A percentile compares a stretch with the other conserved stretches of the same genome.
phyloP scores from a whole-genome alignment of 331 rosid species.

The Quercus phellos region DNA sequence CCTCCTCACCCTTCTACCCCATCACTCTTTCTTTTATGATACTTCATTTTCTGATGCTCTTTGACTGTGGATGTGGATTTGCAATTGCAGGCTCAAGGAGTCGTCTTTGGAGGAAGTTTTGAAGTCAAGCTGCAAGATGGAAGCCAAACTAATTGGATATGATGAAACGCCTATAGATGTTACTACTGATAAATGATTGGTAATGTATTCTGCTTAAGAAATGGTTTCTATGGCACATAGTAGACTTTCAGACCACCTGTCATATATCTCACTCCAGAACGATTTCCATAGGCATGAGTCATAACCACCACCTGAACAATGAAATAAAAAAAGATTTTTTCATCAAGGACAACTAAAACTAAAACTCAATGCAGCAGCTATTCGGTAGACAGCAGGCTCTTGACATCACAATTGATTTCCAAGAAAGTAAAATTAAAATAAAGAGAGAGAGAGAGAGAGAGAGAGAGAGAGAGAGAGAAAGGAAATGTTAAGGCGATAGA shows the following conservation, averaged over 20 bases:
- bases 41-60: neutral
- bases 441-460: neutral
- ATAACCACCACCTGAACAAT: conserved; percentile 71
- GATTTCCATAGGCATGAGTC: conserved; percentile 93
- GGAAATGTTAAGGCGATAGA: neutral
- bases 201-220: conserved; percentile 78
- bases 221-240: conserved; percentile 84
- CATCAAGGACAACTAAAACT: conserved; percentile 8
- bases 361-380: neutral
- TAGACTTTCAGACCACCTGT: conserved; percentile 87
- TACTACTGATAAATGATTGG: conserved; percentile 31
- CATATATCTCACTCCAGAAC: conserved; percentile 86
- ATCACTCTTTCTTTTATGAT: conserved; percentile 3
- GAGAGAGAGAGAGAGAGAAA: neutral
- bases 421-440: neutral
- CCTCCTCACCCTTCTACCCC: neutral
- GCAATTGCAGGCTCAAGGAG: conserved; percentile 83
- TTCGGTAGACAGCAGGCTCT: neutral
- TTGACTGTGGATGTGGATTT: conserved; percentile 18
- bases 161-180: conserved; percentile 63
- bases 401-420: neutral
- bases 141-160: conserved; percentile 79
- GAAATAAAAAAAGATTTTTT: conserved; percentile 13
- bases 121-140: conserved; percentile 51
- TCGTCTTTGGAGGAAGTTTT: conserved; percentile 67